A percentile compares a stretch with the other conserved stretches of the same genome.
Evolutionary conservation across 2,329 filamentous ascomycete genomes (phyloP).

Genomic region (Nigrospora osmanthi): DNA sequence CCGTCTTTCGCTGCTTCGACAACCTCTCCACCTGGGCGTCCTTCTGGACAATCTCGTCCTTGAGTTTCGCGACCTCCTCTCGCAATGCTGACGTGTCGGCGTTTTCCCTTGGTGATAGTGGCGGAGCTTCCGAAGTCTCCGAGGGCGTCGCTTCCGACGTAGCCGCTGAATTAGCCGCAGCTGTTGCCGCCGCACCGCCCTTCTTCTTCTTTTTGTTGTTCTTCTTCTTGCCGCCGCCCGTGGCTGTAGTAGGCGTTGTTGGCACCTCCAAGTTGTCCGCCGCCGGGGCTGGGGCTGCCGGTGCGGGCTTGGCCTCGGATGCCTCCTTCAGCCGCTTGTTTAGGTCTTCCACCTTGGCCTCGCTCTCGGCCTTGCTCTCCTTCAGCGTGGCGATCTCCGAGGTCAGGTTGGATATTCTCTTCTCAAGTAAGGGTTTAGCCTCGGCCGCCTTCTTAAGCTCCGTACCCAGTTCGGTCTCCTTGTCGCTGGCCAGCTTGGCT

Average conservation of each 20-base stretch:
- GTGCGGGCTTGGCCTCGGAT: slow-evolving; percentile 3
- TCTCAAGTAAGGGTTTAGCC: slow-evolving; percentile 21
- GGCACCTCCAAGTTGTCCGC: slow-evolving; percentile 15
- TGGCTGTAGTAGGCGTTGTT: slow-evolving; percentile 13
- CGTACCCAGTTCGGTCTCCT: slow-evolving; percentile 14
- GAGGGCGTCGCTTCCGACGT: slow-evolving; percentile 28
- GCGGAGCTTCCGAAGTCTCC: slow-evolving; percentile 26
- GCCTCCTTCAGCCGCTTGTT: slow-evolving; percentile 24
- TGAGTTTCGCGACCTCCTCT: slow-evolving; percentile 41
- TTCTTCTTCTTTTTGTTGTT: slow-evolving; percentile 93
- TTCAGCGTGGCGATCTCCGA: slow-evolving; percentile 33
- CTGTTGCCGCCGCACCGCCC: slow-evolving; percentile 44
- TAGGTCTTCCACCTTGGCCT: slow-evolving; percentile 32
- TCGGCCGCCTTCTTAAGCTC: slow-evolving; percentile 30
- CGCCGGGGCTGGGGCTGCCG: slow-evolving; percentile 8
- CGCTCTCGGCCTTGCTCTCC: slow-evolving; percentile 27
- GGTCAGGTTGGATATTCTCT: slow-evolving; percentile 35
- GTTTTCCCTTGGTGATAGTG: slow-evolving; percentile 18
- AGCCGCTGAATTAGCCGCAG: slow-evolving; percentile 17
- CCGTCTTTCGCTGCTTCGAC: slow-evolving; percentile 61
- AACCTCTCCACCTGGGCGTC: slow-evolving; percentile 67
- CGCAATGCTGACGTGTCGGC: slow-evolving; percentile 30
- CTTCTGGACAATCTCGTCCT: slow-evolving; percentile 52
- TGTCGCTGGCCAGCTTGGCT: slow-evolving; percentile 14
- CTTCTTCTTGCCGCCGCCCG: slow-evolving; percentile 43